Evolutionary conservation across 1,284 basidiomycete genomes (phyloP).

Genomic region (Melanopsichium pennsylvanicum): DNA sequence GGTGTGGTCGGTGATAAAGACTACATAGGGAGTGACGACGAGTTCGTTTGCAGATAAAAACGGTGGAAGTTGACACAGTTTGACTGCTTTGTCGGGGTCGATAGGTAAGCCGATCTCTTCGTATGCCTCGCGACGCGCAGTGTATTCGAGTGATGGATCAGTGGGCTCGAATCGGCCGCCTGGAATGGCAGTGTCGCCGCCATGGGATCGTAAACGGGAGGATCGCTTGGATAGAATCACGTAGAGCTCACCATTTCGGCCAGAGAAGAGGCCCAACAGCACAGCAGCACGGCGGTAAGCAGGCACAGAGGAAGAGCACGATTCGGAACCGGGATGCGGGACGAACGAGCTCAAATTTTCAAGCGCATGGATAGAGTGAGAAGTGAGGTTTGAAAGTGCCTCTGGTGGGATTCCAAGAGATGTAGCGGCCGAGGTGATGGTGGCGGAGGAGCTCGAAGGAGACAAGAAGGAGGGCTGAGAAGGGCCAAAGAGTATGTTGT

Average conservation of each 20-base stretch:
- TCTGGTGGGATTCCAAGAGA: constrained; percentile 5
- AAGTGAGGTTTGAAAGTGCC: constrained; percentile 14
- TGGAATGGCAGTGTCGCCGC: constrained; percentile 62
- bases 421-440: constrained; percentile 1
- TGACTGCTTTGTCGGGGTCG: constrained; percentile 35
- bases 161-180: constrained; percentile 59
- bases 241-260: constrained; percentile 55
- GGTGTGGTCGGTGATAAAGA: constrained; percentile 46
- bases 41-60: constrained; percentile 63
- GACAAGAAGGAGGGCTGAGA: constrained; percentile 4
- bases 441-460: constrained; percentile 1
- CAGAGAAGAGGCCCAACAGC: constrained; percentile 53
- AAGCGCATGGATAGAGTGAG: constrained; percentile 41
- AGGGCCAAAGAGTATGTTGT: constrained; percentile 33
- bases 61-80: constrained; percentile 54
- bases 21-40: constrained; percentile 60
- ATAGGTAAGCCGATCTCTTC: constrained; percentile 64
- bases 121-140: constrained; percentile 55
- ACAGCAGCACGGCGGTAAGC: constrained; percentile 62
- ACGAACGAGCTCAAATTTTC: constrained; percentile 32
- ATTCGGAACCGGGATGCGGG: constrained; percentile 36
- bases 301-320: constrained; percentile 49
- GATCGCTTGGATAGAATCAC: constrained; percentile 58
- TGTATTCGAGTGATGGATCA: constrained; percentile 54
- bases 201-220: constrained; percentile 46